These are phyloP conservation scores for Clausena lansium DNA, from an alignment of 345 rosid species.

Conservation along the genomic window DNA sequence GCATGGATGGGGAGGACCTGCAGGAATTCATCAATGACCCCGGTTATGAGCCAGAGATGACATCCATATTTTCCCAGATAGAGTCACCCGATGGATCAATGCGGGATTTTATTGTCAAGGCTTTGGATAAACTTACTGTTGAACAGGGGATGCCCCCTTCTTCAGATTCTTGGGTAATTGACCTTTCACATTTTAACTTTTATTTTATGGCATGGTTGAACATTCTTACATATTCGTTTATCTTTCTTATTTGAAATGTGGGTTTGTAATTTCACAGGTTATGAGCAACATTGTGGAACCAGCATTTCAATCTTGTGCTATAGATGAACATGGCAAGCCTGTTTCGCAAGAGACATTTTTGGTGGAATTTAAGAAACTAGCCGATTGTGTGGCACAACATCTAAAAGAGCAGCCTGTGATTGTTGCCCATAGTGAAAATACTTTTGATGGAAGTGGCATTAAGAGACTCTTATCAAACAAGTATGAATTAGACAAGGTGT, in stretches of 20 bases:
- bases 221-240: neutral
- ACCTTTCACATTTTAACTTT: neutral
- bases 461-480: slow-evolving; percentile 71
- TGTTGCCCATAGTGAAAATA: slow-evolving; percentile 86
- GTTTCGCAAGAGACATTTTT: slow-evolving; percentile 53
- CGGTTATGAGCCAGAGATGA: slow-evolving; percentile 62
- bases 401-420: slow-evolving; percentile 94
- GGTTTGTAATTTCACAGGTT: slow-evolving; percentile 43
- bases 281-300: slow-evolving; percentile 74
- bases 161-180: slow-evolving; percentile 77
- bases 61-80: slow-evolving; percentile 51
- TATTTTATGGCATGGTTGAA: neutral
- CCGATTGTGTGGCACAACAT: slow-evolving; percentile 59
- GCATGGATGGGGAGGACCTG: slow-evolving; percentile 96
- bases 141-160: slow-evolving; percentile 92
- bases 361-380: slow-evolving; percentile 65
- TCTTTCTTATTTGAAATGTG: neutral
- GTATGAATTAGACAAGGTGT: slow-evolving; percentile 84
- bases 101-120: slow-evolving; percentile 49
- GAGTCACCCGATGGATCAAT: slow-evolving; percentile 44
- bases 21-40: slow-evolving; percentile 68
- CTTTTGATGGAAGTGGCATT: slow-evolving; percentile 80
- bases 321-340: slow-evolving; percentile 36
- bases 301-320: slow-evolving; percentile 40
- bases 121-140: slow-evolving; percentile 69